A percentile compares a stretch with the other conserved stretches of the same genome.
phyloP scores from a whole-genome alignment of 1,284 basidiomycete species.

The Rhodotorula sp. region DNA sequence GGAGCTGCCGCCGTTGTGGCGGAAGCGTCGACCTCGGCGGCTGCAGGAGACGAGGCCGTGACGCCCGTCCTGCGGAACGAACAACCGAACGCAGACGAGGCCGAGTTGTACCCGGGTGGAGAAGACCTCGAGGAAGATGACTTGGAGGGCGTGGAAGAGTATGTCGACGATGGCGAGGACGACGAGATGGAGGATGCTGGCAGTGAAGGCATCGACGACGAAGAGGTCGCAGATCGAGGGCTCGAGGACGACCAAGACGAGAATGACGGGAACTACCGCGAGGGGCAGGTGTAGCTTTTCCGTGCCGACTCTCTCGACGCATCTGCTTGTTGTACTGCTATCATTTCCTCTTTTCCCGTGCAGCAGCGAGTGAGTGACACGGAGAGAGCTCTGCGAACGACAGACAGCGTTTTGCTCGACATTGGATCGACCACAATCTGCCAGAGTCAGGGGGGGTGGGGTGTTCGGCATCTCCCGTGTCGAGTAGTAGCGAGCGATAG shows the following conservation, averaged over 20 bases:
- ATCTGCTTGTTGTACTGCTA: conserved; percentile 1
- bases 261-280: neutral
- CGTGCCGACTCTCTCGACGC: neutral
- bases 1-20: neutral
- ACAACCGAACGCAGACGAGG: conserved; percentile 7
- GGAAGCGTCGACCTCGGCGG: neutral
- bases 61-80: conserved; percentile 39
- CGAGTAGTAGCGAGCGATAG: too few species aligned
- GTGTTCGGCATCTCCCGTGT: too few species aligned
- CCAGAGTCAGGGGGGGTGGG: too few species aligned
- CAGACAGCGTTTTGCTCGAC: too few species aligned
- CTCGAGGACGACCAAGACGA: conserved; percentile 8
- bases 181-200: conserved; percentile 46
- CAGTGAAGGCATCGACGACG: conserved; percentile 46
- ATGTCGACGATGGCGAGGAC: conserved; percentile 42
- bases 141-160: conserved; percentile 22
- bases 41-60: conserved; percentile 43
- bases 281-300: neutral
- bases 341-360: neutral
- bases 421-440: too few species aligned
- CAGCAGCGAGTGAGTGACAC: neutral
- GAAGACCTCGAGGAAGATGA: conserved; percentile 37
- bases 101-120: neutral
- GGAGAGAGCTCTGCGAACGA: too few species aligned
- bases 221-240: conserved; percentile 10